Conservation (phyloP, 768 basidiomycete species). For the Coprinopsis marcescibilis region DNA sequence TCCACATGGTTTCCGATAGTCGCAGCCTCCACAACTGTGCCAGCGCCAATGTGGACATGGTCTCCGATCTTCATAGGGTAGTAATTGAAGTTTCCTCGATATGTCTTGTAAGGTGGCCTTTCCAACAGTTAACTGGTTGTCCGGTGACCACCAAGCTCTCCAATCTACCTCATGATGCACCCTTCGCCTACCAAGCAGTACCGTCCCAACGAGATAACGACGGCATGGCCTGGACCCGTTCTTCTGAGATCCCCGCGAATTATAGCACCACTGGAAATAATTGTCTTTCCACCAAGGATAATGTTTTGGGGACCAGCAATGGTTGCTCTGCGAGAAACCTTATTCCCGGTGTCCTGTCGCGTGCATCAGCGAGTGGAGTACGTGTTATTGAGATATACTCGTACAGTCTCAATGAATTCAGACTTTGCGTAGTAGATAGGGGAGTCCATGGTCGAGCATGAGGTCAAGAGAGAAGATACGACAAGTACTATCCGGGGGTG, state of each 20-base stretch:
- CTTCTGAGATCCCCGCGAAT: slow-evolving; percentile 91
- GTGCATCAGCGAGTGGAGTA: background rate
- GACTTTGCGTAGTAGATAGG: slow-evolving; percentile 75
- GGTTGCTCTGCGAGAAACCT: slow-evolving; percentile 86
- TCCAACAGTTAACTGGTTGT: slow-evolving; percentile 1
- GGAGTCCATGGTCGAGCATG: slow-evolving; percentile 52
- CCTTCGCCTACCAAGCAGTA: slow-evolving; percentile 91
- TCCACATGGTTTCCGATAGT: slow-evolving; percentile 91
- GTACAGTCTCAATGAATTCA: slow-evolving; percentile 87
- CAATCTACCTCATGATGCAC: slow-evolving; percentile 70
- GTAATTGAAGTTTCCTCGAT: slow-evolving; percentile 89
- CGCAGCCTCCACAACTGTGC: slow-evolving; percentile 87
- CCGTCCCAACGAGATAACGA: slow-evolving; percentile 87
- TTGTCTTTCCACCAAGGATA: slow-evolving; percentile 94
- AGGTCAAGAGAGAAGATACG: too few species aligned
- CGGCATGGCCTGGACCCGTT: slow-evolving; percentile 86
- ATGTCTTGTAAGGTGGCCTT: slow-evolving; percentile 86
- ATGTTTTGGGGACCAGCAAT: slow-evolving; percentile 96
- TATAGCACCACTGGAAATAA: slow-evolving; percentile 85
- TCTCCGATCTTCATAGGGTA: slow-evolving; percentile 98
- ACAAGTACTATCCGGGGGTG: too few species aligned
- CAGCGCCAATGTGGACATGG: slow-evolving; percentile 90
- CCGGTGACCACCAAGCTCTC: background rate
- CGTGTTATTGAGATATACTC: slow-evolving; percentile 11
- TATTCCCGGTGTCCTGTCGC: slow-evolving; percentile 87